Base-by-base conservation (phyloP, 2,329 filamentous ascomycete species). In the Aphanocladium album region DNA sequence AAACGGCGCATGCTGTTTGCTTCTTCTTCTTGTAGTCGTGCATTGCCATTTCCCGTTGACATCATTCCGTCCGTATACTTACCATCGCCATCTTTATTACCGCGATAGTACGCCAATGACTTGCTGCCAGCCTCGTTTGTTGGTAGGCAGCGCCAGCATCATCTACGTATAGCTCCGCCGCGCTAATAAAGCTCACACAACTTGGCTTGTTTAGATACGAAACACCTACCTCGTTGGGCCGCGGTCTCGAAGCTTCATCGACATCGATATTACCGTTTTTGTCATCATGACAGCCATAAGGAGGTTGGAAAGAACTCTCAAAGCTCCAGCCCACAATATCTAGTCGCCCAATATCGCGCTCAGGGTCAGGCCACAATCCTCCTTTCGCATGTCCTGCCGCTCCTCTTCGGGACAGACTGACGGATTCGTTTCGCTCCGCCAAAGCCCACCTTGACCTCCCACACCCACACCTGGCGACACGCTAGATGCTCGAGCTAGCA, bases 401-500 rank as follows among this genome's bases (percentile, higher is more conserved):
- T 16, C 7, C n/a, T 53, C 35, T 9, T 30, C 9, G 30, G 30
- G 33, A 12, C 14, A 55, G 8, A 12, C 52, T 37, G 19, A 45
- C 39, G 25, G 23, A 12, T 55, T 37, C 39, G 52, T 30, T 55
- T 37, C 52, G 17, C 39, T 55, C 37, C 37, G 49, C 52, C 52
- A 25, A n/a, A 43, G 53, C 41, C 53, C 41, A 56, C 39, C 21
- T 35, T 17, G 17, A 30, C 30, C 43, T 39, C 43, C 45, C 17
- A 50, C 56, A 12, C 16, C n/a, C 54, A 51, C 35, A 30, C 43
- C 39, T 45, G 12, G 35, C 14, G 25, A 56, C 53, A 46, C 51
- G 41, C 51, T 21, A 43, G 43, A 17, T 57, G 35, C 35, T 46
- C 23, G 21, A 27, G 30, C 56, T 58, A 58, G 55, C 55, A 58